Evolutionary conservation across 345 rosid species (phyloP), one percentile per base, ranked within the genome.

Genomic region (Fremontodendron californicum): DNA sequence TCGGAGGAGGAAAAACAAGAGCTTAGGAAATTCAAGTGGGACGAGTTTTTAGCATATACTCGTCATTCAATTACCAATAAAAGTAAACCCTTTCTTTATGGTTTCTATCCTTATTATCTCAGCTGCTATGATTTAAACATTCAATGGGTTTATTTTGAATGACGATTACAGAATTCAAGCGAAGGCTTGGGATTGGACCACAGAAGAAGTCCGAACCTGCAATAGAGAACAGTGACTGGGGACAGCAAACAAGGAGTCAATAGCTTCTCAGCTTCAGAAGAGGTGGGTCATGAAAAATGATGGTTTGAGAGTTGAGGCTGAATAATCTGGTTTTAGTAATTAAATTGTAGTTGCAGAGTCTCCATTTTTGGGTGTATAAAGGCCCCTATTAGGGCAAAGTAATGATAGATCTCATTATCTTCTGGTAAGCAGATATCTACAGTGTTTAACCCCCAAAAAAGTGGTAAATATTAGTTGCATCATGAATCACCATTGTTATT

Each of bases 11-110:
- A 86, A 77, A 93, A 90, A 80, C 85, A 77, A 82, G 92, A 95
- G 84, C 94, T 95, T 18, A 77, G 83, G 77, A 79, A 76, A 77
- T 90, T 93, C 82, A 87, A 82, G 71, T 95, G 99, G 99, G 98
- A 92, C 5, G 94, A 93, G 75, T 95, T 95, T 80, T 82, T 95
- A 84, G 91, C 96, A 13, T 73, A 85, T 76, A 92, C 98, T 52
- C 98, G 99, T 64, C 90, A 86, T 33, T 90, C 93, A 78, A 95
- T 95, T 48, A 90, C 90, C 43, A 90, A 90, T 80, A 95, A 93
- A 88, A 93, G 99, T 95, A 93, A 86, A 31, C 27, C 11, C 39
- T 68, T 1, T 66, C n/a, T 63, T 54, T 67, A 23, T 72, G 58
- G 10, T 46, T 40, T 18, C 64, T 43, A 25, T 58, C 61, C 68